phyloP scores from a whole-genome alignment of 257 asterid species.

The Craterostigma plantagineum region DNA sequence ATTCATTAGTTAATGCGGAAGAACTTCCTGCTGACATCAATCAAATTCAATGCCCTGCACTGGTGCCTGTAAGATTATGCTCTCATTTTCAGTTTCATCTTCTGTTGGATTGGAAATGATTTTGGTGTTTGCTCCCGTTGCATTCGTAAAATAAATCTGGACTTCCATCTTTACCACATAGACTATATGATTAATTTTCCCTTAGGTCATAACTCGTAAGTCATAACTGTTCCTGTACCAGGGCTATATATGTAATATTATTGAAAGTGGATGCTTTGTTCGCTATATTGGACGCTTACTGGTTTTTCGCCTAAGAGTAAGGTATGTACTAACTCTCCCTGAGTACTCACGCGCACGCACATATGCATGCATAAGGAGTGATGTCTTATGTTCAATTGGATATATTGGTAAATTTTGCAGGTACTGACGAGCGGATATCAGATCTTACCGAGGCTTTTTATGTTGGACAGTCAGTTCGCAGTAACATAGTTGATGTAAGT shows the following conservation, averaged over 20 bases:
- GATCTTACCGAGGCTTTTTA: slow-evolving; percentile 59
- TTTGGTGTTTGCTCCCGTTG: background rate
- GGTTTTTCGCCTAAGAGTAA: slow-evolving; percentile 92
- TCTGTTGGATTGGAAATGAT: slow-evolving; percentile 1
- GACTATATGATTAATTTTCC: background rate
- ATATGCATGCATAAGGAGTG: too few species aligned
- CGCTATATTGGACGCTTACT: slow-evolving; percentile 90
- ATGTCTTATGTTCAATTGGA: too few species aligned
- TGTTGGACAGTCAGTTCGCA: slow-evolving; percentile 86
- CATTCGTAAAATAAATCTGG: background rate
- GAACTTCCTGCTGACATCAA: slow-evolving; percentile 66
- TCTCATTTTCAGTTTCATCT: slow-evolving; percentile 5
- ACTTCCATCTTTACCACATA: background rate
- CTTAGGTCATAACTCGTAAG: too few species aligned
- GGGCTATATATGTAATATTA: slow-evolving; percentile 90
- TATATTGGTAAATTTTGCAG: slow-evolving; percentile 17
- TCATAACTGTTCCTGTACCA: slow-evolving; percentile 39
- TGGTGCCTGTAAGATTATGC: slow-evolving; percentile 59
- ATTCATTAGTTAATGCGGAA: slow-evolving; percentile 48
- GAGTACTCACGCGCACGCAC: too few species aligned
- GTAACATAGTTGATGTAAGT: slow-evolving; percentile 65
- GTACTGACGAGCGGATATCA: slow-evolving; percentile 53
- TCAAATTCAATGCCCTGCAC: slow-evolving; percentile 47
- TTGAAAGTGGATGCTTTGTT: slow-evolving; percentile 85
- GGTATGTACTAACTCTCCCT: too few species aligned